A percentile compares a stretch with the other conserved stretches of the same genome.
These are phyloP conservation scores for Chaetoceros tenuissimus DNA, from an alignment of 108 stramenopile species.

Conservation along the genomic window DNA sequence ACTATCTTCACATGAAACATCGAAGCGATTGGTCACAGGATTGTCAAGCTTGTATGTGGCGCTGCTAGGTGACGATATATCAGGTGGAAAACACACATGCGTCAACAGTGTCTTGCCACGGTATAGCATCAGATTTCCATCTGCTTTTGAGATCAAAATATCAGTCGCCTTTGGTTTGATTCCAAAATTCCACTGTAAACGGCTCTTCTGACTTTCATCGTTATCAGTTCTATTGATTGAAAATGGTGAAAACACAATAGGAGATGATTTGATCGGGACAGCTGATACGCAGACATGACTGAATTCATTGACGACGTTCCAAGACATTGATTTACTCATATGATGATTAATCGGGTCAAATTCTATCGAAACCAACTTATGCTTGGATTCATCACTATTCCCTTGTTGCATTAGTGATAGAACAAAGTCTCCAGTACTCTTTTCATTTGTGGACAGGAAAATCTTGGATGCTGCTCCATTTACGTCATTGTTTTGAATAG, in stretches of 20 bases:
- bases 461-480: conserved; percentile 6
- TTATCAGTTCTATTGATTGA: too few relatives aligned
- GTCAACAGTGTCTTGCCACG: background rate
- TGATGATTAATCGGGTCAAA: background rate
- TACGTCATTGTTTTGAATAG: background rate
- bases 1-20: conserved; percentile 14
- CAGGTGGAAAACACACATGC: background rate
- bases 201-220: background rate
- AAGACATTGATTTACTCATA: background rate
- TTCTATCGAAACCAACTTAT: background rate
- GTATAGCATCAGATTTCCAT: background rate
- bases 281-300: background rate
- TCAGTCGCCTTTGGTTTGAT: background rate
- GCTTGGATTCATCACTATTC: background rate
- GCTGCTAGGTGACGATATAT: conserved; percentile 19
- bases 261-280: background rate
- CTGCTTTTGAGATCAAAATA: background rate
- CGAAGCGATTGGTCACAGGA: conserved; percentile 37
- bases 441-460: conserved; percentile 24
- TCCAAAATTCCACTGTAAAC: background rate
- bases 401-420: background rate
- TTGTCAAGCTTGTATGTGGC: conserved; percentile 20
- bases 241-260: background rate
- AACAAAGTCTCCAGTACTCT: conserved; percentile 23
- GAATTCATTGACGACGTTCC: background rate